Base-by-base conservation (phyloP, 169 alveolate genomes). In the Cyclospora cayetanensis region DNA sequence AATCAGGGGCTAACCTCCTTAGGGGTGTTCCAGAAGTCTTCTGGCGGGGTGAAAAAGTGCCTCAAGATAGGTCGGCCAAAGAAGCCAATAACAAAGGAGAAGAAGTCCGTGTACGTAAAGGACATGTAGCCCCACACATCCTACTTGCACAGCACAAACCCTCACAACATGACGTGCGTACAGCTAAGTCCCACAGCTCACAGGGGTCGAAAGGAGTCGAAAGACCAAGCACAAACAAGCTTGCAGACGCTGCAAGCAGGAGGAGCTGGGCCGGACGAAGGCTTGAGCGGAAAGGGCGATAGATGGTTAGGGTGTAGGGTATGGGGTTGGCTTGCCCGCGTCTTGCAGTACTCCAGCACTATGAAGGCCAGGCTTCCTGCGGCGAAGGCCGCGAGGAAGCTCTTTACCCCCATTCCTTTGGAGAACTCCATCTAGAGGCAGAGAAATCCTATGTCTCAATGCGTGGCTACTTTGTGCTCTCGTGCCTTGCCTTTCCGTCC, bases 11-110 rank as follows among this genome's bases (percentile, higher is more conserved):
- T 37, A 37, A 70, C 83, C 83, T 70, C 83, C 15, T 2, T n/a
- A 20, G 83, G 83, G 5, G 83, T 70, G 31, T 70, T 70, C 83
- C 83, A 70, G 83, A 70, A 70, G 31, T 50, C 31, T 22, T 70
- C 83, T 20, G 35, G 60, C 4, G 55, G 83, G 15, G 55, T 39
- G 12, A 70, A 70, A 55, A 70, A 70, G n/a, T 35, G 83, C 35
- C 60, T 70, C 4, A 70, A 18, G 55, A 70, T 37, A 4, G 83
- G 83, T 2, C 60, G 83, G 18, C 83, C 83, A 27, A 70, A 20
- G 2, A 70, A 55, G 39, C 83, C 83, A 41, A 70, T 2, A 18
- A 70, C 83, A 39, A 70, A 70, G 83, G 83, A 41, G 52, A 70
- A 70, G 34, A 70, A 70, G 83, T 70, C 83, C 53, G 83, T 70